Evolutionary conservation across 2,329 filamentous ascomycete genomes (phyloP), one percentile per base, ranked within the genome.

Genomic region (Fusarium sp.): DNA sequence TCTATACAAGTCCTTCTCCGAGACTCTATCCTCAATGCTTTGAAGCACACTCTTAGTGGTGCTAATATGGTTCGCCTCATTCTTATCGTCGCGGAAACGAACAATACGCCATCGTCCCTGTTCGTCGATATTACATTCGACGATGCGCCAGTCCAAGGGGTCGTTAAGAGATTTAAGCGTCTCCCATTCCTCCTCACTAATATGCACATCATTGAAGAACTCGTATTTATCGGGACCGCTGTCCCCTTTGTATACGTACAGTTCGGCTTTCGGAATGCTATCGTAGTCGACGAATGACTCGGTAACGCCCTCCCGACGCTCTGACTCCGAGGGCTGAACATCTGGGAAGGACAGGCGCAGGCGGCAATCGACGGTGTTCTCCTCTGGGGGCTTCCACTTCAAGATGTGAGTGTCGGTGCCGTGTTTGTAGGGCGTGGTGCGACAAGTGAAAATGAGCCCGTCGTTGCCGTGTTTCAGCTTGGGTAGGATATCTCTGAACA

Each of bases 381-480:
- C 96, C 70, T 92, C 86, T 6, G 93, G 93, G 1, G 95, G 94
- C 81, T 99, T 99, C 96, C 96, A 99, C 80, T 99, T 99, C 38
- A 99, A 84, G 67, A 97, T 99, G 78, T 97, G 91, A 50, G 88
- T 88, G 79, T 99, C 96, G 13, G 96, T 99, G 71, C 96, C 96
- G 70, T 92, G 91, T 73, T 91, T 90, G 82, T 99, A 99, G 11
- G 91, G 86, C 18, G 92, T 93, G 73, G 89, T 91, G 68, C 92
- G 89, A 81, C 95, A 97, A n/a, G 96, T 98, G 80, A 98, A 99
- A 76, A 99, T 97, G 46, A 99, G 86, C 8, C 96, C 96, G 78
- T 99, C 96, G 78, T 97, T 98, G 66, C 95, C 94, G 77, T 99
- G 96, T 71, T 90, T 91, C 36, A 99, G 86, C 41, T 85, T 89